Percentiles rank a stretch among this genome's conserved stretches.
Conservation (phyloP, 768 basidiomycete species). For the Panellus pusillus region DNA sequence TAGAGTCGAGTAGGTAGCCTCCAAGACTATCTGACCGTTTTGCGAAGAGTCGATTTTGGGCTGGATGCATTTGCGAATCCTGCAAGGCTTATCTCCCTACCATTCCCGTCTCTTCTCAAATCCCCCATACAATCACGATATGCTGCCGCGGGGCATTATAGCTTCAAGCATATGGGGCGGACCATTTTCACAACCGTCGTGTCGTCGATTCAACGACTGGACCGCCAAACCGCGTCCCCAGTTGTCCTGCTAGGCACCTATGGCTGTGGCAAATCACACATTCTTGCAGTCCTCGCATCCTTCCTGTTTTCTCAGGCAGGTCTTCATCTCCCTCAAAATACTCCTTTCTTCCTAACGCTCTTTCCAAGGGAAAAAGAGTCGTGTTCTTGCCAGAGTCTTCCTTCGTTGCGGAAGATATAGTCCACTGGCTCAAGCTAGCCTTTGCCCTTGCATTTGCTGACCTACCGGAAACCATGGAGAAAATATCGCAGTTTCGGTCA, state of each 20-base stretch:
- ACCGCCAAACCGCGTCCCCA: slow-evolving; percentile 3
- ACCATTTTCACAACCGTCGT: slow-evolving; percentile 6
- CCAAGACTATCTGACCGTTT: background rate
- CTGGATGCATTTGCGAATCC: slow-evolving; percentile 1
- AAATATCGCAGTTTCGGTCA: slow-evolving; percentile 6
- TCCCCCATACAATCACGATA: slow-evolving; percentile 6
- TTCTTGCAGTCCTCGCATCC: slow-evolving; percentile 15
- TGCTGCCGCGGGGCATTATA: slow-evolving; percentile 4
- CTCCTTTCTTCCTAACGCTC: background rate
- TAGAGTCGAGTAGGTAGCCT: background rate
- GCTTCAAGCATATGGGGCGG: slow-evolving; percentile 11
- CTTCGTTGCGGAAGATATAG: slow-evolving; percentile 12
- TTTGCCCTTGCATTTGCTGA: slow-evolving; percentile 20
- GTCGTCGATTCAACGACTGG: slow-evolving; percentile 3
- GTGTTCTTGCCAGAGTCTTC: slow-evolving; percentile 13
- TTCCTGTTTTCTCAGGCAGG: slow-evolving; percentile 15
- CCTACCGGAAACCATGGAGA: background rate
- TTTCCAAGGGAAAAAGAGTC: slow-evolving; percentile 6
- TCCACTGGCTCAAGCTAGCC: slow-evolving; percentile 16
- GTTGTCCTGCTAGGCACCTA: slow-evolving; percentile 12
- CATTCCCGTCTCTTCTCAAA: slow-evolving; percentile 18
- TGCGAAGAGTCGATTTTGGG: background rate
- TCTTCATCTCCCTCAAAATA: background rate
- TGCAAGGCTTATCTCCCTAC: slow-evolving; percentile 1
- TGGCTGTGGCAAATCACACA: slow-evolving; percentile 16